phyloP scores from a whole-genome alignment of 495 filamentous ascomycete species.

The Lophium mytilinum region DNA sequence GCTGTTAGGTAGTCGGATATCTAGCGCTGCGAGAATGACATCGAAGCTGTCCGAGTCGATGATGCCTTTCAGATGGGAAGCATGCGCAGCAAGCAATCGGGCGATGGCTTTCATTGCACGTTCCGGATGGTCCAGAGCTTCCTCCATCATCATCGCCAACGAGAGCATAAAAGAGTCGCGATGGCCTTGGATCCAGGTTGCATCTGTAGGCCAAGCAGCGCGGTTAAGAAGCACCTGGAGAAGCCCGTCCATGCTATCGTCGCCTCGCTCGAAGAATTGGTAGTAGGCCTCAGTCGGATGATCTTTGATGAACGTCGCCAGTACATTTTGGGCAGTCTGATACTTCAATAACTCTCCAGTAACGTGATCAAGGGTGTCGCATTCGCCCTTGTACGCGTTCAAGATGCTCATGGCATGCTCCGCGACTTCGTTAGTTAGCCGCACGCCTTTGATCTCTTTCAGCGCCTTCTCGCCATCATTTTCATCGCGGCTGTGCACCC shows the following conservation, averaged over 20 bases:
- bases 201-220: constrained; percentile 48
- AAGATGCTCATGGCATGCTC: constrained; percentile 49
- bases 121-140: constrained; percentile 51
- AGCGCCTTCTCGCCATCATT: constrained; percentile 50
- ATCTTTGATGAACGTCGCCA: constrained; percentile 43
- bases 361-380: constrained; percentile 48
- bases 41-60: constrained; percentile 74
- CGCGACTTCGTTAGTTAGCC: constrained; percentile 45
- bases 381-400: constrained; percentile 35
- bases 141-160: constrained; percentile 55
- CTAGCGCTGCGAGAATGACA: constrained; percentile 67
- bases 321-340: constrained; percentile 45
- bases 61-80: constrained; percentile 50
- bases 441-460: constrained; percentile 45
- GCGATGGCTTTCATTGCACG: constrained; percentile 56
- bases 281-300: constrained; percentile 48
- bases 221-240: constrained; percentile 50
- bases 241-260: constrained; percentile 51
- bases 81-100: constrained; percentile 52
- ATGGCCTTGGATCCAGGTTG: constrained; percentile 40
- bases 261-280: constrained; percentile 52
- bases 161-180: constrained; percentile 59
- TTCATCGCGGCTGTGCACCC: constrained; percentile 44
- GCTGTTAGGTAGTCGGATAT: constrained; percentile 60
- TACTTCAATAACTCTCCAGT: constrained; percentile 52